Conservation (phyloP, 768 basidiomycete species). For the Hericium coralloides region DNA sequence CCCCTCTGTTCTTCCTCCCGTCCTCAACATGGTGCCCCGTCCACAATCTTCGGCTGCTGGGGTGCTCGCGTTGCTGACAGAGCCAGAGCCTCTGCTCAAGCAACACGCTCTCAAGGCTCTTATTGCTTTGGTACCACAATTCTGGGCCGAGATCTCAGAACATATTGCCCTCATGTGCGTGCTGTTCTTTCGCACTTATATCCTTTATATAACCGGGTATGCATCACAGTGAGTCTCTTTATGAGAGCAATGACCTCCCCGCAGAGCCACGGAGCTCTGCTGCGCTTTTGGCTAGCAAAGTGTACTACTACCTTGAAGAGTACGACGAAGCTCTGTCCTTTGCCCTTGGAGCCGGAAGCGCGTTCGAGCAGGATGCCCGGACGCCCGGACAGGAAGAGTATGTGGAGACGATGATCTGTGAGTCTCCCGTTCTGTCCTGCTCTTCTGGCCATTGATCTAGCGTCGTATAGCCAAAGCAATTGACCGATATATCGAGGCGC, state of each 20-base stretch:
- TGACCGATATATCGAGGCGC: conserved; percentile 79
- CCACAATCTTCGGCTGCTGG: conserved; percentile 81
- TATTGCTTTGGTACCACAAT: conserved; percentile 78
- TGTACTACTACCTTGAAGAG: conserved; percentile 94
- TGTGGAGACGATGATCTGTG: conserved; percentile 90
- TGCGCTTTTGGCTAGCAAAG: conserved; percentile 91
- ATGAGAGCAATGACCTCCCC: conserved; percentile 74
- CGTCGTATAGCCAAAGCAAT: conserved; percentile 75
- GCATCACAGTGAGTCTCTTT: conserved; percentile 71
- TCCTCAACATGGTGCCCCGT: conserved; percentile 50
- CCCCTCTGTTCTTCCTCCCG: conserved; percentile 2
- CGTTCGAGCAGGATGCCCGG: conserved; percentile 71
- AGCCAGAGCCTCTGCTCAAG: conserved; percentile 81
- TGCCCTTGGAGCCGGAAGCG: conserved; percentile 81
- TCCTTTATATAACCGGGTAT: conserved; percentile 3
- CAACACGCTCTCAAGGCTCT: conserved; percentile 85
- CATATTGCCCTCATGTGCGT: conserved; percentile 81
- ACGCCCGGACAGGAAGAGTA: conserved; percentile 70
- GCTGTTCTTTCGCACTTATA: not conserved
- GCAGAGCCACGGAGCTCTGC: conserved; percentile 72
- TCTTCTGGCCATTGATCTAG: not conserved
- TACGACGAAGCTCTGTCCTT: conserved; percentile 95
- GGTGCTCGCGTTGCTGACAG: conserved; percentile 83
- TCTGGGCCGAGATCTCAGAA: conserved; percentile 99
- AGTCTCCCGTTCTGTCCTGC: conserved; percentile 25